phyloP scores from a whole-genome alignment of 2,329 filamentous ascomycete genomes.

The Magnaporthales sp. region DNA sequence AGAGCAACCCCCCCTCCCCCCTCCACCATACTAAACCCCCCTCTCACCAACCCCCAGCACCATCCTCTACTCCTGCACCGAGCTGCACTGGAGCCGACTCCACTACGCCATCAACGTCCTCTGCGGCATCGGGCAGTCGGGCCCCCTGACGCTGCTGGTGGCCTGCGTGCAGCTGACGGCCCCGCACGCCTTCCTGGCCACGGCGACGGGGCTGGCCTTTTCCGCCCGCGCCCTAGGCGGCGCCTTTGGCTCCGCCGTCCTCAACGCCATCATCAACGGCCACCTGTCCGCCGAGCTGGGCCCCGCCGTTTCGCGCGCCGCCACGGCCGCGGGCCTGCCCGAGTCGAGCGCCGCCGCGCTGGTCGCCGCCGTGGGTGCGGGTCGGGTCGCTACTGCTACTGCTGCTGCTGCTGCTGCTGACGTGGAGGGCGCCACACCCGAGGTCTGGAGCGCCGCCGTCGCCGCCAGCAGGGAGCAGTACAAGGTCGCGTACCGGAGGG shows the following conservation, averaged over 20 bases:
- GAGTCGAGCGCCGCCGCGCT: slow-evolving; percentile 24
- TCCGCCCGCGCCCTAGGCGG: too few species aligned
- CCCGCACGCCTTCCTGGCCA: slow-evolving; percentile 42
- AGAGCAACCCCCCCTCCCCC: too few species aligned
- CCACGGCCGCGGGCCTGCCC: slow-evolving; percentile 36
- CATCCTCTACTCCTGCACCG: slow-evolving; percentile 36
- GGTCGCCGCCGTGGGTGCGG: slow-evolving; percentile 28
- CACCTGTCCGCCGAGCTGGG: too few species aligned
- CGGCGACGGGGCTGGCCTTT: slow-evolving; percentile 34
- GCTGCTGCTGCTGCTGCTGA: slow-evolving; percentile 17
- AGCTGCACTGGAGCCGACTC: slow-evolving; percentile 30
- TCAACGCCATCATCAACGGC: too few species aligned
- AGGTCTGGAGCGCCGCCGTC: slow-evolving; percentile 27
- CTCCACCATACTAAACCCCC: slow-evolving; percentile 27
- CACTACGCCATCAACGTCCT: slow-evolving; percentile 41
- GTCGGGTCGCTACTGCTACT: slow-evolving; percentile 17
- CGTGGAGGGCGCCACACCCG: slow-evolving; percentile 26
- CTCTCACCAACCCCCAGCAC: slow-evolving; percentile 16
- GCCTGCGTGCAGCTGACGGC: slow-evolving; percentile 43
- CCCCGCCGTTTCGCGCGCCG: too few species aligned
- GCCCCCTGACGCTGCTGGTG: slow-evolving; percentile 38
- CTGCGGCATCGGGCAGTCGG: slow-evolving; percentile 37
- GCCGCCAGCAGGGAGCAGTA: slow-evolving; percentile 34
- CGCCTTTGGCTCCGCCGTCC: too few species aligned
- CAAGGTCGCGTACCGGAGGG: slow-evolving; percentile 36